These are phyloP conservation scores for Chalciporus chontae DNA, from an alignment of 768 basidiomycete genomes.

Conservation along the genomic window DNA sequence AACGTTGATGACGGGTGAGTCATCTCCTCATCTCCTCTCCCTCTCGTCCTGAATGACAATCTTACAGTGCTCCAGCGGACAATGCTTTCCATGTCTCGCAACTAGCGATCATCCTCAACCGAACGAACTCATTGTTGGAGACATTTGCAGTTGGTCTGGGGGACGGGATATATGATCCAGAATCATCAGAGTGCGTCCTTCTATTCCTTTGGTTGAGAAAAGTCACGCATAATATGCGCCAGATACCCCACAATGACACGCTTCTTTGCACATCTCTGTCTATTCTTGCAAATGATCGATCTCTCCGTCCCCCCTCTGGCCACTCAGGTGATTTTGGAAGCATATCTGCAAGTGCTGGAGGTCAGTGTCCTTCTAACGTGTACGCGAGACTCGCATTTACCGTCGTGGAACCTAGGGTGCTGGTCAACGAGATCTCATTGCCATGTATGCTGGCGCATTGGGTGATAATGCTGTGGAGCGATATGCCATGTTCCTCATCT, in stretches of 20 bases:
- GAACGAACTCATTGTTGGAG: slow-evolving; percentile 64
- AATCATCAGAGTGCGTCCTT: slow-evolving; percentile 53
- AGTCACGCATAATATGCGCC: slow-evolving; percentile 2
- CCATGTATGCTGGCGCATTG: slow-evolving; percentile 88
- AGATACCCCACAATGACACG: slow-evolving; percentile 74
- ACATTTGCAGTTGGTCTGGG: slow-evolving; percentile 59
- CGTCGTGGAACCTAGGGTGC: slow-evolving; percentile 44
- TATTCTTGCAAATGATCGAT: slow-evolving; percentile 83
- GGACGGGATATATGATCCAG: slow-evolving; percentile 45
- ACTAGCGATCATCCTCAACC: slow-evolving; percentile 69
- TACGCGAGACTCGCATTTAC: background rate
- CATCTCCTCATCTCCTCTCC: background rate
- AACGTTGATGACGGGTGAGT: slow-evolving; percentile 63
- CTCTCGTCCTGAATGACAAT: slow-evolving; percentile 3
- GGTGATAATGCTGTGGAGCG: slow-evolving; percentile 90
- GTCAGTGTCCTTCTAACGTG: slow-evolving; percentile 32
- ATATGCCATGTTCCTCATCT: slow-evolving; percentile 87
- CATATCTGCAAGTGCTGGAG: slow-evolving; percentile 87
- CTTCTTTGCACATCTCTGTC: slow-evolving; percentile 92
- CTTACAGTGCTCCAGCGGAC: slow-evolving; percentile 52
- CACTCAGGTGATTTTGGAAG: slow-evolving; percentile 79
- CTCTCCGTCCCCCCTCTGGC: slow-evolving; percentile 67
- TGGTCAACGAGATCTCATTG: slow-evolving; percentile 81
- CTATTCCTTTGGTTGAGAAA: slow-evolving; percentile 1
- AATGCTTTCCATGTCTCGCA: slow-evolving; percentile 84